Conservation (phyloP, 495 filamentous ascomycete genomes). For the Neurospora intermedia region DNA sequence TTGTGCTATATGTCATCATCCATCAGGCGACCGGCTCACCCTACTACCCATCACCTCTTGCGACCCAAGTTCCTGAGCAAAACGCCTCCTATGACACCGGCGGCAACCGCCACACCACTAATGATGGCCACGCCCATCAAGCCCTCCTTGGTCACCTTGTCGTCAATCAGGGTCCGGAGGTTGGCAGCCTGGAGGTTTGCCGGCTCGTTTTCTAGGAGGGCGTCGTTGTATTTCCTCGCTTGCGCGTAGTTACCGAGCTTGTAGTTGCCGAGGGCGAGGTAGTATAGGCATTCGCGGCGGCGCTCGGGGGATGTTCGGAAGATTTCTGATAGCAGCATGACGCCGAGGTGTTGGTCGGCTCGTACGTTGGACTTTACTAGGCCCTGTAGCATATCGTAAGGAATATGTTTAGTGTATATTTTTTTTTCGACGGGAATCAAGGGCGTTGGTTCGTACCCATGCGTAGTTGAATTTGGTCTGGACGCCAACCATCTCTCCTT, state of each 20-base stretch:
- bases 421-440: too few relatives aligned
- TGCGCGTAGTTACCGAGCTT: slow-evolving; percentile 96
- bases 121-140: slow-evolving; percentile 94
- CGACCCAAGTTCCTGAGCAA: slow-evolving; percentile 51
- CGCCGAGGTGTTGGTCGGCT: slow-evolving; percentile 85
- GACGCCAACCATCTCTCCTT: slow-evolving; percentile 89
- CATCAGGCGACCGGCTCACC: neutral
- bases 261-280: slow-evolving; percentile 92
- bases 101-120: slow-evolving; percentile 83
- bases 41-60: slow-evolving; percentile 16
- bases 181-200: slow-evolving; percentile 81
- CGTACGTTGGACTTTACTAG: slow-evolving; percentile 84
- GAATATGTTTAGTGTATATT: neutral
- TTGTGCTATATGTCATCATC: neutral
- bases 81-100: slow-evolving; percentile 83
- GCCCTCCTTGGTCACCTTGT: slow-evolving; percentile 91
- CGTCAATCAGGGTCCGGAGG: slow-evolving; percentile 77
- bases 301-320: slow-evolving; percentile 86
- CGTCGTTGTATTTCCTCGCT: slow-evolving; percentile 86
- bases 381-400: slow-evolving; percentile 43
- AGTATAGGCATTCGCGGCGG: slow-evolving; percentile 94
- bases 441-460: slow-evolving; percentile 39
- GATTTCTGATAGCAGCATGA: slow-evolving; percentile 90
- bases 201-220: slow-evolving; percentile 79
- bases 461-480: slow-evolving; percentile 99